phyloP scores from a whole-genome alignment of 164 flowering plant genomes.

The Annona squamosa region DNA sequence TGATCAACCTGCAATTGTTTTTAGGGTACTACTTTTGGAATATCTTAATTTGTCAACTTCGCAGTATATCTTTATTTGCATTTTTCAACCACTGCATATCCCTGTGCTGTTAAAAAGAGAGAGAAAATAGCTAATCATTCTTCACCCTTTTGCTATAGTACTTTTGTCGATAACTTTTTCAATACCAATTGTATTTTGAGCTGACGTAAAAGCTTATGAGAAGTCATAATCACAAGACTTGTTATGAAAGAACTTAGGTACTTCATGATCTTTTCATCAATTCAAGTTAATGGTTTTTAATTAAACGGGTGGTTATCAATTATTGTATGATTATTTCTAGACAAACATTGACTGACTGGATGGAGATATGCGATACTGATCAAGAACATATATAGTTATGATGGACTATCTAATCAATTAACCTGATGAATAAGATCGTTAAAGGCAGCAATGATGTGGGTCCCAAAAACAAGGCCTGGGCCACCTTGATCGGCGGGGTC shows the following conservation, averaged over 20 bases:
- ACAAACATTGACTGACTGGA: background rate
- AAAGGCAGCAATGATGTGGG: conserved; percentile 92
- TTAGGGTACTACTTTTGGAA: too few species aligned
- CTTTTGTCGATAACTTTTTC: too few species aligned
- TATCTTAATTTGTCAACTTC: too few species aligned
- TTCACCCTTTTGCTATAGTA: background rate
- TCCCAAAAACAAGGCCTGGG: conserved; percentile 77
- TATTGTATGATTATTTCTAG: background rate
- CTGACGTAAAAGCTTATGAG: too few species aligned
- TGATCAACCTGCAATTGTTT: too few species aligned
- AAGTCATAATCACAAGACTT: background rate
- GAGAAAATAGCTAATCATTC: background rate
- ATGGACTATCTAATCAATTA: background rate
- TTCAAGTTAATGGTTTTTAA: background rate
- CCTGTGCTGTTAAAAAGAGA: background rate
- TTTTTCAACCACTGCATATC: too few species aligned
- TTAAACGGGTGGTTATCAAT: too few species aligned
- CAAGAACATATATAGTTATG: background rate
- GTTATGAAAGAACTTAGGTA: background rate
- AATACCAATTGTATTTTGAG: too few species aligned
- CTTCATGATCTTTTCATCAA: background rate
- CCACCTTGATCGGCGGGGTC: conserved; percentile 92
- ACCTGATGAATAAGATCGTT: conserved; percentile 66
- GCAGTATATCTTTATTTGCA: too few species aligned
- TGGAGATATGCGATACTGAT: background rate